Conservation (phyloP, 805 yeast genomes). For the Candida schatavii region DNA sequence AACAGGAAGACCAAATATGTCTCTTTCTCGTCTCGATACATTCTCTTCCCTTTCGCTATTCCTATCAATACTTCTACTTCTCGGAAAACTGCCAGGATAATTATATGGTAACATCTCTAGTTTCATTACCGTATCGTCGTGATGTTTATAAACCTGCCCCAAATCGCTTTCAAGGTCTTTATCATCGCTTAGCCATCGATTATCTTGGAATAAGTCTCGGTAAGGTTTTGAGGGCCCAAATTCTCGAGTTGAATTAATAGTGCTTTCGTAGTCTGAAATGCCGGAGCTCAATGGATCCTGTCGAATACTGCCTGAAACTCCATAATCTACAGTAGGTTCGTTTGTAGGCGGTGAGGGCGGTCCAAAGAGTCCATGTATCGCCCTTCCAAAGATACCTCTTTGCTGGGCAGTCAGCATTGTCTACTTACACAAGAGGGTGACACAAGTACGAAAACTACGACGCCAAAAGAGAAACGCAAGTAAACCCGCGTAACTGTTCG, state of each 20-base stretch:
- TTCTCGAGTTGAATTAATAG: not conserved
- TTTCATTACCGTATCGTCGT: constrained; percentile 6
- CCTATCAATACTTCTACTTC: not conserved
- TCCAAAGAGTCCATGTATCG: constrained; percentile 8
- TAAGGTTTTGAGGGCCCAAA: constrained; percentile 3
- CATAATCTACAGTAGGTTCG: constrained; percentile 36
- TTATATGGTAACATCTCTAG: constrained; percentile 4
- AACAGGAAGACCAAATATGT: not conserved
- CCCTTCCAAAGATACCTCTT: constrained; percentile 2
- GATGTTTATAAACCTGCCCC: constrained; percentile 3
- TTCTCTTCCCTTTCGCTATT: not conserved
- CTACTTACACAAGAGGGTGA: too few species aligned
- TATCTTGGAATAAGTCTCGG: constrained; percentile 2
- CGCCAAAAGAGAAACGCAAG: too few species aligned
- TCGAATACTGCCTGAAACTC: constrained; percentile 10
- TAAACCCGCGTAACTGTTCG: too few species aligned
- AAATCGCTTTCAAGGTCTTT: constrained; percentile 9
- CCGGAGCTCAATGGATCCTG: not conserved
- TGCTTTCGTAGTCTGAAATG: constrained; percentile 1
- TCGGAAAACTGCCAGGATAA: constrained; percentile 5
- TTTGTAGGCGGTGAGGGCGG: constrained; percentile 21
- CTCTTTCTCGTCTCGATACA: not conserved
- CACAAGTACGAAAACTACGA: too few species aligned
- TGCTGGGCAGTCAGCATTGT: not conserved
- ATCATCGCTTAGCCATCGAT: constrained; percentile 2